Percentiles rank a stretch among this genome's conserved stretches.
Evolutionary conservation across 208 protist species (phyloP).

Genomic region (Trypanosoma lewisi): DNA sequence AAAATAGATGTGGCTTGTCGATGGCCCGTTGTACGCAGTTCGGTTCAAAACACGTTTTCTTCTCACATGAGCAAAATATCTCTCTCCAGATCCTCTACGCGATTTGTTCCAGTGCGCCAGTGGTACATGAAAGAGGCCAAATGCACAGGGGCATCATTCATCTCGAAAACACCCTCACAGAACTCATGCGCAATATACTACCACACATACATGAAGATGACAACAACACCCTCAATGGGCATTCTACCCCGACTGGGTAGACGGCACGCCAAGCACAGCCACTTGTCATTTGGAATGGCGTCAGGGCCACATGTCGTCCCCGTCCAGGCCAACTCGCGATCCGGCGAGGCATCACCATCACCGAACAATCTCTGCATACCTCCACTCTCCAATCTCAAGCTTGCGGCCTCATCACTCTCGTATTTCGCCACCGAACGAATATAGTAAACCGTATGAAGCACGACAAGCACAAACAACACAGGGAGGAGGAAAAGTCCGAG

Average conservation of each 20-base stretch:
- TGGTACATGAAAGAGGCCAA: constrained; percentile 32
- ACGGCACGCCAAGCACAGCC: background rate
- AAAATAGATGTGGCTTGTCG: constrained; percentile 5
- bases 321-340: background rate
- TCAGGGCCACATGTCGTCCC: background rate
- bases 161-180: background rate
- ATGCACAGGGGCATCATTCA: constrained; percentile 14
- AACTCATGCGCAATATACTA: constrained; percentile 1
- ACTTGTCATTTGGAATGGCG: background rate
- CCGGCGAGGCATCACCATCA: background rate
- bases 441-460: too few species aligned
- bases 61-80: constrained; percentile 11
- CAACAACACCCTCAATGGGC: constrained; percentile 9
- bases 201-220: constrained; percentile 20
- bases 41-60: background rate
- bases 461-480: too few species aligned
- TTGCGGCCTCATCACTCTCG: background rate
- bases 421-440: background rate
- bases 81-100: background rate
- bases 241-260: too few species aligned
- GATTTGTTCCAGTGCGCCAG: constrained; percentile 12
- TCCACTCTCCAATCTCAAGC: background rate
- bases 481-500: too few species aligned
- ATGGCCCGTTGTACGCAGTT: background rate
- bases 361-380: too few species aligned